phyloP scores from a whole-genome alignment of 495 filamentous ascomycete species.

The Chaetomium fimeti region DNA sequence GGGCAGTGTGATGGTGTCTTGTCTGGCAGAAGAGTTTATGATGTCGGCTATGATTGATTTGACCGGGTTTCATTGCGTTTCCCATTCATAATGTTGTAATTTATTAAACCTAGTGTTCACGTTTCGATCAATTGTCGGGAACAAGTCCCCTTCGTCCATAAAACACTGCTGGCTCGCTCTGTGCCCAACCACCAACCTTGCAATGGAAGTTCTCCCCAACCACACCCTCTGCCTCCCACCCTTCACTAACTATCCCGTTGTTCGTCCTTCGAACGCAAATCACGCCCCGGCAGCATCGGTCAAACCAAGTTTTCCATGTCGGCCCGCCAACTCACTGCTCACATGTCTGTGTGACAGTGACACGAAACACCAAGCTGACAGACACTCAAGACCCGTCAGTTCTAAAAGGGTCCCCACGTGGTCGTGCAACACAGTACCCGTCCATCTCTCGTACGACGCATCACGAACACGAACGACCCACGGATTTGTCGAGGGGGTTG shows the following conservation, averaged over 20 bases:
- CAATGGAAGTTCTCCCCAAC: no score
- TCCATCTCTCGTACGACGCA: not conserved
- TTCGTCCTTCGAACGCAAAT: no score
- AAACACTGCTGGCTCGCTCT: not conserved
- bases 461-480: not conserved
- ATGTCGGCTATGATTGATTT: slow-evolving; percentile 17
- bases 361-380: not conserved
- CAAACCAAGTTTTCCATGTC: no score
- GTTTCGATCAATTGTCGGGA: not conserved
- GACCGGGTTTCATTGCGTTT: slow-evolving; percentile 6
- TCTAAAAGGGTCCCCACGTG: not conserved
- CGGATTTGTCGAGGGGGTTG: no score
- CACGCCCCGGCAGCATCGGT: no score
- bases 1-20: not conserved
- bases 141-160: not conserved
- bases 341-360: not conserved
- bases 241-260: no score
- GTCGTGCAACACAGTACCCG: slow-evolving; percentile 3
- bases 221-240: no score
- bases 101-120: slow-evolving; percentile 11
- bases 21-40: slow-evolving; percentile 11
- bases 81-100: slow-evolving; percentile 24
- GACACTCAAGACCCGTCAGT: not conserved
- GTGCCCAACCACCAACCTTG: not conserved
- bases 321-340: not conserved